Evolutionary conservation across 2,329 filamentous ascomycete species (phyloP).

Genomic region (Talaromyces atroroseus): DNA sequence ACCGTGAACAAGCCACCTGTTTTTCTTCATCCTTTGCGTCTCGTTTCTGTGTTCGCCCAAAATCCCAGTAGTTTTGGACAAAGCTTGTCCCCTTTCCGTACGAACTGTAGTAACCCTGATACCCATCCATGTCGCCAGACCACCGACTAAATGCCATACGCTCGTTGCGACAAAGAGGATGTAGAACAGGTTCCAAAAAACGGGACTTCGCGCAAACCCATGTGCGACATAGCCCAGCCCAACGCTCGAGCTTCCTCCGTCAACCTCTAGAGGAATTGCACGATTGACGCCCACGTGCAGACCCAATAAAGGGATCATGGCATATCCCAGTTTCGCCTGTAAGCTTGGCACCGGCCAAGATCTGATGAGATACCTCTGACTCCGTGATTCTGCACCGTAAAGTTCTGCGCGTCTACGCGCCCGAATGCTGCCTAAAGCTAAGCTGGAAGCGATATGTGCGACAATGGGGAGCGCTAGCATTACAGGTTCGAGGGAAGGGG

Average conservation of each 20-base stretch:
- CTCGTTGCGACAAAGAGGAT: slow-evolving; percentile 60
- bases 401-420: slow-evolving; percentile 64
- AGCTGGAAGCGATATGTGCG: slow-evolving; percentile 69
- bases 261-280: slow-evolving; percentile 65
- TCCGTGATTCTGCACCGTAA: slow-evolving; percentile 64
- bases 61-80: slow-evolving; percentile 29
- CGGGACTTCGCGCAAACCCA: slow-evolving; percentile 68
- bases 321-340: slow-evolving; percentile 68
- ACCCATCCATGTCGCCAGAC: slow-evolving; percentile 75
- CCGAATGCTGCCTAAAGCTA: slow-evolving; percentile 70
- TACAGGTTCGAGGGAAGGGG: slow-evolving; percentile 69
- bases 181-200: slow-evolving; percentile 65
- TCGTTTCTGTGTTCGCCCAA: slow-evolving; percentile 46
- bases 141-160: slow-evolving; percentile 76
- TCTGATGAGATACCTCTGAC: slow-evolving; percentile 41
- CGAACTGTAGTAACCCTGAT: slow-evolving; percentile 38
- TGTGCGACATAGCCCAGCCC: slow-evolving; percentile 79
- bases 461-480: slow-evolving; percentile 70
- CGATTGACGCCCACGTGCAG: slow-evolving; percentile 74
- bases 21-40: slow-evolving; percentile 52
- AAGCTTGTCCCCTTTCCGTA: slow-evolving; percentile 20
- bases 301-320: slow-evolving; percentile 58
- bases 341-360: slow-evolving; percentile 68
- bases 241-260: slow-evolving; percentile 82
- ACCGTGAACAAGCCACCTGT: slow-evolving; percentile 68